Evolutionary conservation across 2,329 filamentous ascomycete genomes (phyloP).

Genomic region (Stagonosporopsis tanaceti): DNA sequence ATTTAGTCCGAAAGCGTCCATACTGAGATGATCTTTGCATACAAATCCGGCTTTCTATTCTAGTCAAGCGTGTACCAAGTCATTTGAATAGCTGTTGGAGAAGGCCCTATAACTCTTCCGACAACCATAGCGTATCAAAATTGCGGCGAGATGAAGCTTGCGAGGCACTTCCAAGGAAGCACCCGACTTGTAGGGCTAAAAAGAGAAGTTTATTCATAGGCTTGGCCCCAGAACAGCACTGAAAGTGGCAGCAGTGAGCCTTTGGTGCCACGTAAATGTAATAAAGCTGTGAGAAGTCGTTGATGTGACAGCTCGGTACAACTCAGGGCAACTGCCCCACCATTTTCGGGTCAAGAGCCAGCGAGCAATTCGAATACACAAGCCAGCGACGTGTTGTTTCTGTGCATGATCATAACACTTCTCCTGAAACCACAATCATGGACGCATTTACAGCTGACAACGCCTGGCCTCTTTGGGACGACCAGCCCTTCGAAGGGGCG

Average conservation of each 20-base stretch:
- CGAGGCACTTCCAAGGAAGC: no score
- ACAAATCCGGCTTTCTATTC: no score
- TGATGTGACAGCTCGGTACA: neutral
- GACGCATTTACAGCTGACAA: conserved; percentile 10
- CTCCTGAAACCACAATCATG: neutral
- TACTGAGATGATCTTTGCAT: no score
- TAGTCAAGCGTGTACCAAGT: no score
- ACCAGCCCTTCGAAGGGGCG: conserved; percentile 19
- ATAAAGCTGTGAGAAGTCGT: neutral
- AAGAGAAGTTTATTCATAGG: no score
- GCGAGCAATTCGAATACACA: conserved; percentile 7
- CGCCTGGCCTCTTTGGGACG: conserved; percentile 19
- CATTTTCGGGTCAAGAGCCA: conserved; percentile 14
- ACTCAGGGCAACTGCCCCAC: neutral
- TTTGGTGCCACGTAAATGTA: neutral
- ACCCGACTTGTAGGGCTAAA: no score
- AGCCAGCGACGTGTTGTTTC: conserved; percentile 1
- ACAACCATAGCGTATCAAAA: no score
- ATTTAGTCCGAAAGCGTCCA: no score
- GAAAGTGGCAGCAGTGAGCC: neutral
- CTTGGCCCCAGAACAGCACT: no score
- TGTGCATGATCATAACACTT: neutral
- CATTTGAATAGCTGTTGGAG: no score
- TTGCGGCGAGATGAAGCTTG: no score
- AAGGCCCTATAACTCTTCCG: no score